Base-by-base conservation (phyloP, 257 asterid genomes). In the Cruciata laevipes region DNA sequence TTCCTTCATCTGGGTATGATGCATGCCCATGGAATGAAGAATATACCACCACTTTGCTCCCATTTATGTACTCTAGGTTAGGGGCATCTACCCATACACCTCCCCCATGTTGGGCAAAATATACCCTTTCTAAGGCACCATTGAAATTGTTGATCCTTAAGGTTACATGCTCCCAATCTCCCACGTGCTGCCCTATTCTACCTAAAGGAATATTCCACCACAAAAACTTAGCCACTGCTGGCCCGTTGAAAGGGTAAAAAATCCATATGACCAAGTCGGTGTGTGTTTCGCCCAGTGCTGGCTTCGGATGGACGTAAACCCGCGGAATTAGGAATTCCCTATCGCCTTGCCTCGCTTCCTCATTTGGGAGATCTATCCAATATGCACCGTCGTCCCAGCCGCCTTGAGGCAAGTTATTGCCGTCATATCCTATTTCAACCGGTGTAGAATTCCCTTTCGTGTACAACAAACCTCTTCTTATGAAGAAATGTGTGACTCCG, bases 151-250 rank as follows among this genome's bases (percentile, higher is more conserved):
- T 80, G 37, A 76, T 69, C 47, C 84, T 71, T 18, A 80, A 49
- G 3, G 84, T 76, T 33, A 80, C 69, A 49, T 80, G 84, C 52
- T 80, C 82, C 84, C 84, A 80, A 47, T 80, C 84, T 8, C 82
- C 79, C 49, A 76, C 71, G 70, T 80, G 84, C 55, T 74, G 67
- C 27, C 82, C 82, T 16, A 80, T 68, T 42, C 21, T 62, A 12
- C 84, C 74, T 33, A 76, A 64, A 3, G n/a, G n/a, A n/a, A n/a
- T n/a, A n/a, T n/a, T n/a, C n/a, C n/a, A n/a, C n/a, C n/a, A n/a
- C n/a, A n/a, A n/a, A n/a, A n/a, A n/a, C n/a, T n/a, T n/a, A n/a
- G 66, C 77, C 14, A 30, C 68, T 25, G 71, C 79, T 18, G 79
- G 64, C 20, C 84, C 84, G 24, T 71, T 80, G 12, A 80, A 80